Evolutionary conservation across 2,329 filamentous ascomycete genomes (phyloP).

Genomic region (Xylaria sp.): DNA sequence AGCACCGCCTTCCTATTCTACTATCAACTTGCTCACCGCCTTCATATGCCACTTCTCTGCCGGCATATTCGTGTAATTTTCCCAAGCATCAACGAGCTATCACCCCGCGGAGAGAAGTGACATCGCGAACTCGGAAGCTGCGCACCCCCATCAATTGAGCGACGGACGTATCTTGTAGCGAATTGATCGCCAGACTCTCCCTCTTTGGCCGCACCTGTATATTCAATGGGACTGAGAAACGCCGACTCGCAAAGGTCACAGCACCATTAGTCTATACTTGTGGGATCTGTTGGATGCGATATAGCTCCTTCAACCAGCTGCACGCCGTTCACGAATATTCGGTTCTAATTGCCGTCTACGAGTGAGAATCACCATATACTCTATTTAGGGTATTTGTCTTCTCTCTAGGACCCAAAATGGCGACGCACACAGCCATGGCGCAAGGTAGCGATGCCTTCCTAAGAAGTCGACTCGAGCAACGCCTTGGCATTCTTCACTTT

Average conservation of each 20-base stretch:
- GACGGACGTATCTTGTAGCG: not conserved
- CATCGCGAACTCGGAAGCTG: not conserved
- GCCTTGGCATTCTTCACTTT: slow-evolving; percentile 50
- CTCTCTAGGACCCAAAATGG: slow-evolving; percentile 32
- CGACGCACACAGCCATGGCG: slow-evolving; percentile 44
- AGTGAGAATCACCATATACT: slow-evolving; percentile 1
- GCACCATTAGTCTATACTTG: too few species aligned
- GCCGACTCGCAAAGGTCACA: too few species aligned
- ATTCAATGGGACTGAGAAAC: too few species aligned
- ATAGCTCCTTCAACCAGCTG: too few species aligned
- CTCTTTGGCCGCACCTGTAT: not conserved
- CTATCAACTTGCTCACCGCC: slow-evolving; percentile 4
- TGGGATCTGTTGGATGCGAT: too few species aligned
- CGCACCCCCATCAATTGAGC: not conserved
- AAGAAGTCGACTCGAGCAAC: slow-evolving; percentile 40
- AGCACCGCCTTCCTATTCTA: slow-evolving; percentile 15
- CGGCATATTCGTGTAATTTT: slow-evolving; percentile 21
- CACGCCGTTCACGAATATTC: not conserved
- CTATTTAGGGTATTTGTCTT: not conserved
- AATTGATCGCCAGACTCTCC: not conserved
- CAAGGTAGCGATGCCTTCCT: slow-evolving; percentile 43
- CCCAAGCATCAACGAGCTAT: not conserved
- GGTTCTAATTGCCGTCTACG: not conserved
- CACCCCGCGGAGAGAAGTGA: slow-evolving; percentile 12
- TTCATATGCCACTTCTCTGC: slow-evolving; percentile 25